Evolutionary conservation across 768 basidiomycete species (phyloP).

Genomic region (Russula dissimulans): DNA sequence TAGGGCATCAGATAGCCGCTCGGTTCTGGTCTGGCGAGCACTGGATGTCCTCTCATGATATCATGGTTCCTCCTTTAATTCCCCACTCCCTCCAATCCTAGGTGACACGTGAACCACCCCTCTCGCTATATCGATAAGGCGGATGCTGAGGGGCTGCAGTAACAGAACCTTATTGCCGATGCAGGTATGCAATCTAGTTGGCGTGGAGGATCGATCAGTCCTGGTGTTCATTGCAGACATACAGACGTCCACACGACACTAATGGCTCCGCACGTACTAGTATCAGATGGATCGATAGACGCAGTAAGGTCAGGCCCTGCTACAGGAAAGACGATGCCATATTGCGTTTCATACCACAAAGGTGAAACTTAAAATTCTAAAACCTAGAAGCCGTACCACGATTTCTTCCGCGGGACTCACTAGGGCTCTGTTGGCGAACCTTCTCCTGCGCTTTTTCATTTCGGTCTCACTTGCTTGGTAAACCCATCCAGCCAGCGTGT

Average conservation of each 20-base stretch:
- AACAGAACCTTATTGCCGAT: background rate
- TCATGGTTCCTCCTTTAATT: background rate
- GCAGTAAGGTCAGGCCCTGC: background rate
- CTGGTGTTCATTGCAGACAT: background rate
- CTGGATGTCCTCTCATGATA: background rate
- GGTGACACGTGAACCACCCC: background rate
- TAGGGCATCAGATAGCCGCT: background rate
- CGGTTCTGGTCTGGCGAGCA: background rate
- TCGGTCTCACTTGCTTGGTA: slow-evolving; percentile 3
- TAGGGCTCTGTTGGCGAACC: background rate
- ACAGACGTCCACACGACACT: background rate
- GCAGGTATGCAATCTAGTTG: background rate
- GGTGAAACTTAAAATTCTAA: slow-evolving; percentile 11
- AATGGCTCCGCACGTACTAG: background rate
- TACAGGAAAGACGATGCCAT: slow-evolving; percentile 1
- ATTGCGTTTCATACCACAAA: background rate
- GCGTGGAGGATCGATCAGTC: slow-evolving; percentile 2
- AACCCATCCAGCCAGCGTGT: background rate
- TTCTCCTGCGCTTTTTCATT: background rate
- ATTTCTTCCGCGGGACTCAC: background rate
- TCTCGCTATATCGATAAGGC: slow-evolving; percentile 9
- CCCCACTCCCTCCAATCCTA: background rate
- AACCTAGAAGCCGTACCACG: slow-evolving; percentile 6
- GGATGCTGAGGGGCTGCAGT: background rate
- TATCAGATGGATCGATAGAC: background rate